Evolutionary conservation across 805 yeast genomes (phyloP).

Genomic region (Hanseniaspora occidentalis): DNA sequence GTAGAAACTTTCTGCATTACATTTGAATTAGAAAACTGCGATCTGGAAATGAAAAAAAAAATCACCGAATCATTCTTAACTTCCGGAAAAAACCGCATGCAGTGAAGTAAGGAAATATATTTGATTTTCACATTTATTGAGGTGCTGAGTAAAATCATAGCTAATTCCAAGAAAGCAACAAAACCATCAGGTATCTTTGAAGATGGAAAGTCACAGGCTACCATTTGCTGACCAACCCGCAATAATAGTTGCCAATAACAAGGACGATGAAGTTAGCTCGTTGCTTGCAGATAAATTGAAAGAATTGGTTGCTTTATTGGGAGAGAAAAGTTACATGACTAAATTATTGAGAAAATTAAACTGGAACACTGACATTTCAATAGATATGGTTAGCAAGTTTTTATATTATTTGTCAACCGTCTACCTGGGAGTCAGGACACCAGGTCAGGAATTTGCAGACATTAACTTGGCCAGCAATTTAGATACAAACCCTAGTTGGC

Average conservation of each 20-base stretch:
- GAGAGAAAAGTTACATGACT: conserved; percentile 48
- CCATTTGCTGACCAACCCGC: background rate
- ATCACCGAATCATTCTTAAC: too few relatives aligned
- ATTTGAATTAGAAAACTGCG: too few relatives aligned
- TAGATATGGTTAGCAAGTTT: conserved; percentile 24
- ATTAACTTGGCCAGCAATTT: conserved; percentile 24
- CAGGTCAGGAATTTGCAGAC: conserved; percentile 94
- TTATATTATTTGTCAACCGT: conserved; percentile 69
- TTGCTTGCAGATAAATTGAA: conserved; percentile 41
- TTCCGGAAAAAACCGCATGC: too few relatives aligned
- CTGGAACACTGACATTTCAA: background rate
- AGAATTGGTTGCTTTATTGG: conserved; percentile 40
- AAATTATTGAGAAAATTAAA: background rate
- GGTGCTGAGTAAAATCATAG: too few relatives aligned
- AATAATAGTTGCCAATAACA: conserved; percentile 53
- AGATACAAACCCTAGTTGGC: conserved; percentile 2
- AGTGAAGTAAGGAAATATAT: too few relatives aligned
- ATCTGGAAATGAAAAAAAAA: too few relatives aligned
- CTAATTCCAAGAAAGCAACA: too few relatives aligned
- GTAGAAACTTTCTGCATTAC: too few relatives aligned
- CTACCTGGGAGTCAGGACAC: conserved; percentile 58
- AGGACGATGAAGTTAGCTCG: conserved; percentile 63
- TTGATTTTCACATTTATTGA: too few relatives aligned
- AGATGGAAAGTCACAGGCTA: too few relatives aligned
- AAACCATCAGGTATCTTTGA: too few relatives aligned